Percentiles rank a stretch among this genome's conserved stretches.
Conservation (phyloP, 179 eudicot species). For the Heliamphora pulchella region DNA sequence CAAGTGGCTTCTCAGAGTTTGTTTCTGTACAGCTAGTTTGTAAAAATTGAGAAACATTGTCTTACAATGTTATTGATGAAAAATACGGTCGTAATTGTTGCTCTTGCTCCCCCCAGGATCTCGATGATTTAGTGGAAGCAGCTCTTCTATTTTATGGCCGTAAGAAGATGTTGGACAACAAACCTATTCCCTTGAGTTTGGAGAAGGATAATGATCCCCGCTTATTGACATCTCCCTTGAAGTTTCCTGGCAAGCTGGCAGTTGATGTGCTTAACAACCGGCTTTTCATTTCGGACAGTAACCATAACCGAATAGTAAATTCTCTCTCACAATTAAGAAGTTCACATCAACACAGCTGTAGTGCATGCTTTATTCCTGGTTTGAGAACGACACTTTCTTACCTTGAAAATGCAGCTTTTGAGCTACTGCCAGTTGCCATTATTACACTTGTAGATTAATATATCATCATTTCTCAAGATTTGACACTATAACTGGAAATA, state of each 20-base stretch:
- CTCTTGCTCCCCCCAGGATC: conserved; percentile 43
- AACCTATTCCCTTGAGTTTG: conserved; percentile 70
- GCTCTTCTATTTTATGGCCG: conserved; percentile 71
- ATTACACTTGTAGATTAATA: background rate
- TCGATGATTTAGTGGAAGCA: conserved; percentile 86
- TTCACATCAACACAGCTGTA: background rate
- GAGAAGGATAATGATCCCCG: conserved; percentile 95
- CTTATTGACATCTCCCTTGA: conserved; percentile 78
- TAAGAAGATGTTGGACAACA: conserved; percentile 54
- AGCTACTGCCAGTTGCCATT: background rate
- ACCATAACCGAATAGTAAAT: conserved; percentile 86
- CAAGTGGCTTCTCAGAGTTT: conserved; percentile 3
- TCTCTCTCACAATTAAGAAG: conserved; percentile 23
- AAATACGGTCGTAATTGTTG: background rate
- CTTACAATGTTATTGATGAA: background rate
- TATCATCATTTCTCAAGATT: background rate
- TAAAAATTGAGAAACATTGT: background rate
- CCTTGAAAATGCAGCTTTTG: background rate
- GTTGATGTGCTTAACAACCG: conserved; percentile 74
- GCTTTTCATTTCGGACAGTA: conserved; percentile 96
- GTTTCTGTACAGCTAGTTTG: background rate
- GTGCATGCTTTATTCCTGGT: background rate
- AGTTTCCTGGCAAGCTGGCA: conserved; percentile 96
- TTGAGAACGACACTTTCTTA: background rate
- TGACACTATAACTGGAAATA: background rate